These are phyloP conservation scores for Russula abietina DNA, from an alignment of 768 basidiomycete species.

Conservation along the genomic window DNA sequence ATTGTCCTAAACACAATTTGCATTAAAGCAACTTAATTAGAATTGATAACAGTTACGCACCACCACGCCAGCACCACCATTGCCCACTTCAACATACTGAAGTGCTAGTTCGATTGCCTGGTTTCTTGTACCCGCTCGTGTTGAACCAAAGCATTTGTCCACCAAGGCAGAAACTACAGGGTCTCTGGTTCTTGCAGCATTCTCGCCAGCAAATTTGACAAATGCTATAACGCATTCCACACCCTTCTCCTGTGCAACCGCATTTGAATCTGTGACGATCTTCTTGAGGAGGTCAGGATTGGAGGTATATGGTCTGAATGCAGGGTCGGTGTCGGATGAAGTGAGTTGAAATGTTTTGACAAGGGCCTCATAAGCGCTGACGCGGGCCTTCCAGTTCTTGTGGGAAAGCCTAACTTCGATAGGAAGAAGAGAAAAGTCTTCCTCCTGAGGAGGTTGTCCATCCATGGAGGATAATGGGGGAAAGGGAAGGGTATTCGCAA, in stretches of 20 bases:
- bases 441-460: slow-evolving; percentile 85
- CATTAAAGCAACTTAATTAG: slow-evolving; percentile 10
- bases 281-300: slow-evolving; percentile 77
- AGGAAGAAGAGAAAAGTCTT: slow-evolving; percentile 80
- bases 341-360: slow-evolving; percentile 83
- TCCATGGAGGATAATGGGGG: slow-evolving; percentile 52
- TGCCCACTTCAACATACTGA: slow-evolving; percentile 93
- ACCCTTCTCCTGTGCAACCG: slow-evolving; percentile 96
- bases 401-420: slow-evolving; percentile 78
- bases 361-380: slow-evolving; percentile 85
- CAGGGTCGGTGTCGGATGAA: slow-evolving; percentile 88
- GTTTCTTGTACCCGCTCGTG: slow-evolving; percentile 83
- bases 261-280: slow-evolving; percentile 86
- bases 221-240: slow-evolving; percentile 82
- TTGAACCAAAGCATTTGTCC: slow-evolving; percentile 91
- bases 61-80: slow-evolving; percentile 77
- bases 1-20: slow-evolving; percentile 37
- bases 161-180: slow-evolving; percentile 85
- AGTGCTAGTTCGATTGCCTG: slow-evolving; percentile 80
- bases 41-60: slow-evolving; percentile 48
- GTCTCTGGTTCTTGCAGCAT: slow-evolving; percentile 71
- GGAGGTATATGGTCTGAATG: slow-evolving; percentile 83
- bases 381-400: slow-evolving; percentile 99
- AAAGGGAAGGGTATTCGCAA: slow-evolving; percentile 24
- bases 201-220: slow-evolving; percentile 89